Evolutionary conservation across 345 rosid species (phyloP), one percentile per base, ranked within the genome.

Genomic region (Euclidium syriacum): DNA sequence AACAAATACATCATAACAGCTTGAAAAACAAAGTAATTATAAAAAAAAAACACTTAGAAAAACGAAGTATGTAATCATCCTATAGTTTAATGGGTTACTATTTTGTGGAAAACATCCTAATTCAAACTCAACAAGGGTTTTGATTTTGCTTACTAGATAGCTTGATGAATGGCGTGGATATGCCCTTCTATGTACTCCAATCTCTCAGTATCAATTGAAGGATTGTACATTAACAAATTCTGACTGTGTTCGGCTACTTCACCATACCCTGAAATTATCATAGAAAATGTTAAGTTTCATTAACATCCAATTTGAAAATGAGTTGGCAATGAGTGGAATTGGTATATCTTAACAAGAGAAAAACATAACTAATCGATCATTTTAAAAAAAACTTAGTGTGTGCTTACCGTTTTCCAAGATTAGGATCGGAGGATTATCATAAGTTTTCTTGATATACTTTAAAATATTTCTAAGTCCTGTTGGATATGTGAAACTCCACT

Each of bases 401-500:
- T 30, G 0, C 2, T 16, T 70, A 70, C 75, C 75, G 3, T 71
- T 71, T 23, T 71, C 75, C 3, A 60, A 56, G 10, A 71, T 71
- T 32, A 55, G 54, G 23, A 71, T 56, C 19, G 32, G 27, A 38
- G 75, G 75, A 64, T 71, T 71, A 1, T 57, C 48, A 46, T 71
- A 71, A 32, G n/a, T 3, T 1, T 64, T 64, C 5, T 71, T 71
- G 15, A 71, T 64, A 64, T 71, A 64, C 25, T 71, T 71, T 30
- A 71, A 42, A 56, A 71, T 27, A 26, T 71, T 63, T 56, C 75
- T 64, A 18, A 71, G 65, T 56, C 75, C 75, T 42, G 52, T 57
- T 50, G 75, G 75, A 49, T 63, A 71, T 29, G 70, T 71, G 42
- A 70, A 70, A 70, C 74, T 70, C 74, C 74, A 70, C 36, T 70